Evolutionary conservation across 768 basidiomycete genomes (phyloP), one percentile per base, ranked within the genome.

Genomic region (Suillus plorans): DNA sequence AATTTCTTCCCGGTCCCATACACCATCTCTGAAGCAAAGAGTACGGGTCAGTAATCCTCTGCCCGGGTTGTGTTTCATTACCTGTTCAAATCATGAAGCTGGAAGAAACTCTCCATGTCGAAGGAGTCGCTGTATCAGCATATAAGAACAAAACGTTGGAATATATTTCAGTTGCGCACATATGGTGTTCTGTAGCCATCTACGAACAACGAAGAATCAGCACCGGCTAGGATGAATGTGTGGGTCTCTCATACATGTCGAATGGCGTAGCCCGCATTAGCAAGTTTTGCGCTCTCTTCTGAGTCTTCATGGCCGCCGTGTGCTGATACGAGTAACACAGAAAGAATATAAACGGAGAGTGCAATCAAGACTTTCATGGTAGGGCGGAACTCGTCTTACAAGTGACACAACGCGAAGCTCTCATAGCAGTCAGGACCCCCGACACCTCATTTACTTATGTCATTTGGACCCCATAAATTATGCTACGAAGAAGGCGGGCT

Each of bases 131-230:
- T 95, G 71, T 22, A 63, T 16, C 36, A 61, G n/a, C 37, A 20
- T 6, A 39, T 36, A 59, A 28, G 53, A 44, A 57, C 39, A 36
- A 18, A 50, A 45, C n/a, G 4, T 37, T 20, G 58, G 2, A 7
- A n/a, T 22, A 39, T 36, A 0, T 28, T 20, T 59, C 18, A 6
- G 41, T 42, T 31, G 25, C 79, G 69, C 78, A 92, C 90, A 93
- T 92, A 74, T 94, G 92, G 75, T 95, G 94, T 71, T 96, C 94
- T 34, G 86, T 83, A 55, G 91, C 86, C 94, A 96, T 96, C 92
- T 95, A 77, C 25, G 60, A 44, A 64, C 36, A 47, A 68, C n/a
- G 62, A 63, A 62, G 64, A 37, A 61, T 68, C 53, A 73, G 69
- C 61, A 63, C 57, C 64, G 36, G 59, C 62, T 34, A 63, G 57